These are phyloP conservation scores for Conticribra guillardii DNA, from an alignment of 108 stramenopile species.

Conservation along the genomic window DNA sequence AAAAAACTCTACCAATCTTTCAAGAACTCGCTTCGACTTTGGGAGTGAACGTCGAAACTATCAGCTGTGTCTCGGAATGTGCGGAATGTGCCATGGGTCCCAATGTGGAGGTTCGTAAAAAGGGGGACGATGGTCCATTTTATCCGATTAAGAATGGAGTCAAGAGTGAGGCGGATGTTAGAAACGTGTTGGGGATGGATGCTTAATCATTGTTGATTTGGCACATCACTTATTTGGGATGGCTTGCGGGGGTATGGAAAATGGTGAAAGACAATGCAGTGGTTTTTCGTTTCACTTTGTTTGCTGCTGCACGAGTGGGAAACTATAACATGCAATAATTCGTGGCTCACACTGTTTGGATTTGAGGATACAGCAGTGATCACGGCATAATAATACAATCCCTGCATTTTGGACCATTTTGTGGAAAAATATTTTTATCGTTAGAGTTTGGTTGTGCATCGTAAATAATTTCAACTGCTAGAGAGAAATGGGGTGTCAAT, in stretches of 20 bases:
- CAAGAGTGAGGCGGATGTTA: slow-evolving; percentile 69
- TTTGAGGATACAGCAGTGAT: no score
- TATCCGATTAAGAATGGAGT: slow-evolving; percentile 71
- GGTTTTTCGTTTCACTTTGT: background rate
- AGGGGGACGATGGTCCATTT: slow-evolving; percentile 70
- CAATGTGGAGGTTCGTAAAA: slow-evolving; percentile 65
- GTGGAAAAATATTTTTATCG: no score
- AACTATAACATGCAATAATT: no score
- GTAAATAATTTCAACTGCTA: no score
- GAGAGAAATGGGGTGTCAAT: no score
- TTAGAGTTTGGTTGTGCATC: no score
- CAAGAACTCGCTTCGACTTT: slow-evolving; percentile 49
- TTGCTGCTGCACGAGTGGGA: no score
- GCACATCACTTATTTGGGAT: background rate
- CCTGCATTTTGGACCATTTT: no score
- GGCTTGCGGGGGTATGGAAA: background rate
- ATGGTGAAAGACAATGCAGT: background rate
- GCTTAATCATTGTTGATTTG: background rate
- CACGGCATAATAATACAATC: no score
- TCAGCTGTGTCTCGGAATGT: slow-evolving; percentile 74
- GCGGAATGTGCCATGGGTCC: slow-evolving; percentile 79
- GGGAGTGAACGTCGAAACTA: slow-evolving; percentile 61
- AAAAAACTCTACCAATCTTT: slow-evolving; percentile 55
- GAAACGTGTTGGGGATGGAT: slow-evolving; percentile 58
- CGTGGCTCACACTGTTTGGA: no score